Conservation (phyloP, 148 eudicot species). For the Nyssa sinensis region DNA sequence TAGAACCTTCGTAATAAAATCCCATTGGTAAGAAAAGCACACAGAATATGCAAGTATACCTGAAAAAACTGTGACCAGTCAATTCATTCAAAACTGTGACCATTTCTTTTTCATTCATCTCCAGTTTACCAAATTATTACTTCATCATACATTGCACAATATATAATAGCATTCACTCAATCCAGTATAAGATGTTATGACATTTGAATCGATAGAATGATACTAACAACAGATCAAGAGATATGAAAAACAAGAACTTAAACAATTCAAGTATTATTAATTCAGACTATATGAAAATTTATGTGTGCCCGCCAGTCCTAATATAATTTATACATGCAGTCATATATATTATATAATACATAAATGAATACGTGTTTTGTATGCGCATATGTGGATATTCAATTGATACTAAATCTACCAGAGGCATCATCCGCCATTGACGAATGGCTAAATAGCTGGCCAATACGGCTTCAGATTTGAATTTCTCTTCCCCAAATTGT, state of each 20-base stretch:
- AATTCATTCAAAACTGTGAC: not conserved
- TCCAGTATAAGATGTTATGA: not conserved
- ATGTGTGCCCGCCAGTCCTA: not conserved
- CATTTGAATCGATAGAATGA: not conserved
- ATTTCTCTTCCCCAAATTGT: not conserved
- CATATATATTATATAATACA: too few species aligned
- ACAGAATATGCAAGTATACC: not conserved
- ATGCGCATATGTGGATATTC: too few species aligned
- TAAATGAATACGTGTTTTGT: too few species aligned
- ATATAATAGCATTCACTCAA: not conserved
- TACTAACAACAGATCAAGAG: not conserved
- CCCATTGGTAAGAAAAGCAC: too few species aligned
- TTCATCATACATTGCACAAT: not conserved
- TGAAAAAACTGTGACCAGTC: not conserved
- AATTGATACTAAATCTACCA: too few species aligned
- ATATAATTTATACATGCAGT: too few species aligned
- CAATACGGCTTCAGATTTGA: too few species aligned
- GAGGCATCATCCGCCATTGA: too few species aligned
- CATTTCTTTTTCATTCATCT: slow-evolving; percentile 1
- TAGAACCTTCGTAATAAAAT: too few species aligned
- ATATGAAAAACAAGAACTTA: not conserved
- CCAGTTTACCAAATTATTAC: not conserved
- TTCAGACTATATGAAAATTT: not conserved
- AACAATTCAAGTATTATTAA: not conserved
- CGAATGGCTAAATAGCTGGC: too few species aligned